Evolutionary conservation across 805 yeast genomes (phyloP), one percentile per base, ranked within the genome.

Genomic region (Metschnikowia drakensbergensis): DNA sequence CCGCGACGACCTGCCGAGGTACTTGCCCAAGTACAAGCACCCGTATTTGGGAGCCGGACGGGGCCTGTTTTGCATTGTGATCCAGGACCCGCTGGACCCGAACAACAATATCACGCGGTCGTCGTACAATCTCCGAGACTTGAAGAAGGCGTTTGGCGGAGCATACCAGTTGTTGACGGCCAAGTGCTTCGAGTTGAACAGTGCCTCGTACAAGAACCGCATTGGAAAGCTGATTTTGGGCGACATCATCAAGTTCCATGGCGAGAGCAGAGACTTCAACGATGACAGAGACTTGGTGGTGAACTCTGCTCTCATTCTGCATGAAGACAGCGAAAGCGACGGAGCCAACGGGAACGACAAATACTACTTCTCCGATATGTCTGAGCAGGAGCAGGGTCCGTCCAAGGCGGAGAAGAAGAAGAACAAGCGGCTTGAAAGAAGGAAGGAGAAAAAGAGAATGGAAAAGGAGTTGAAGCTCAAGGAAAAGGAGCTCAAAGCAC

Each of bases 41-140:
- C 79, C 79, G 4, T 75, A 68, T 34, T 60, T 86, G 53, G 73
- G 76, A 44, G 69, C 82, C 37, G 60, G 69, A 23, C 76, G 83
- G 47, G 76, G 75, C 38, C 75, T 80, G 33, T 88, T 83, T 62
- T 66, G 86, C 1, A 66, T 90, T 35, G 84, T 89, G 1, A 86
- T 92, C 29, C 92, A 86, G 65, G 98, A 92, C 62, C 98, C 98
- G 1, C 83, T 85, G 42, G 97, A 91, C 60, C 71, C 82, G 2
- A 54, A 71, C n/a, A 92, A 92, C 61, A 92, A 92, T 63, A 84
- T 92, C 42, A 82, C 94, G 40, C 74, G 96, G 56, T 88, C 96
- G 4, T 83, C 96, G 1, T 88, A 82, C 69, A 90, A 90, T 63
- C 70, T 88, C 37, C 68, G 88, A 34, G 88, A 84, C 58, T 77